Percentiles rank a stretch among this genome's conserved stretches.
Evolutionary conservation across 345 rosid species (phyloP).

Genomic region (Physaria fendleri): DNA sequence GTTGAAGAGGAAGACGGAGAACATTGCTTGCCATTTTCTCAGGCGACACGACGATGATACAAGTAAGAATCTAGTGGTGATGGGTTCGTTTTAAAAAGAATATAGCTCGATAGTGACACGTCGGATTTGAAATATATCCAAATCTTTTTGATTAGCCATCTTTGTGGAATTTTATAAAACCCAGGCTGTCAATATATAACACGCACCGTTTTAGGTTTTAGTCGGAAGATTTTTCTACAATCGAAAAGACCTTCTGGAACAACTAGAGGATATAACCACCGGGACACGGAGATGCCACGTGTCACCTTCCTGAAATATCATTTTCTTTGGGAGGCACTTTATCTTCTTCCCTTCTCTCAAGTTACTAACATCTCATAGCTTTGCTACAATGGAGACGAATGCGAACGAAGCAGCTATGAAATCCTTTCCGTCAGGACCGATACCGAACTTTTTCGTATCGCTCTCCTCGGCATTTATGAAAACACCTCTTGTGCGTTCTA

Average conservation of each 20-base stretch:
- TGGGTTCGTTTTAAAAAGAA: neutral
- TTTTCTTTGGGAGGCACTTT: neutral
- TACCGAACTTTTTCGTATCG: conserved; percentile 28
- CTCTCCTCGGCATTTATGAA: conserved; percentile 44
- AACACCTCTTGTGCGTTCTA: conserved; percentile 31
- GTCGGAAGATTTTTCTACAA: neutral
- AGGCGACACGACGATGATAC: conserved; percentile 2
- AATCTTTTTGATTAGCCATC: neutral
- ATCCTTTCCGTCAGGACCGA: neutral
- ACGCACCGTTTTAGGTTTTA: neutral
- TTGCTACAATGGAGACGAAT: conserved; percentile 26
- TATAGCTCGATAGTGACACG: conserved; percentile 17
- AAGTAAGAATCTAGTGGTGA: conserved; percentile 12
- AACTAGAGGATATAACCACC: neutral
- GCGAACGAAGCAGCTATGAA: conserved; percentile 22
- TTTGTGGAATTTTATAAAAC: conserved; percentile 6
- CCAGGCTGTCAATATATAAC: neutral
- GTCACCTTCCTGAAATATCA: neutral
- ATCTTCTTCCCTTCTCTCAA: conserved; percentile 23
- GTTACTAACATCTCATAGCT: conserved; percentile 15
- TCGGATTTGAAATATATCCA: conserved; percentile 23
- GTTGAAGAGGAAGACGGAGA: conserved; percentile 33
- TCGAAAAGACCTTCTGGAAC: neutral
- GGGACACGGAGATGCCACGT: conserved; percentile 26
- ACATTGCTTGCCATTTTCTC: conserved; percentile 44